phyloP scores from a whole-genome alignment of 1,139 yeast genomes.

The Zygoascus hellenicus region DNA sequence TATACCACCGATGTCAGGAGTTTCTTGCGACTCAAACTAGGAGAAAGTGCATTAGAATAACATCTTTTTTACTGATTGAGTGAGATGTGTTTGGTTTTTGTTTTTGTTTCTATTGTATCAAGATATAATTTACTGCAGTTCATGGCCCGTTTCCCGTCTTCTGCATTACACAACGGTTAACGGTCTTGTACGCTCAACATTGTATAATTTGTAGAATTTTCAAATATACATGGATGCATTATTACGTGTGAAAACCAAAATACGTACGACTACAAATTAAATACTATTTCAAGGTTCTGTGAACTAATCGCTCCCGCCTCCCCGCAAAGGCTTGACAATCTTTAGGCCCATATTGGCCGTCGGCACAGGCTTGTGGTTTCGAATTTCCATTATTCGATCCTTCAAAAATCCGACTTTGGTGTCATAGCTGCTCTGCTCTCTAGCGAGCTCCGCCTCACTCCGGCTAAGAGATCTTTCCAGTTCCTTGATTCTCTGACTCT shows the following conservation, averaged over 20 bases:
- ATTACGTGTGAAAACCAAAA: background rate
- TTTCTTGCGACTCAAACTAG: conserved; percentile 67
- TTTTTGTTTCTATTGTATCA: too few species aligned
- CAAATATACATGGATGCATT: background rate
- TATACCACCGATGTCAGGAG: conserved; percentile 83
- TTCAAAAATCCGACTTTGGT: conserved; percentile 42
- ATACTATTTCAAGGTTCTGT: background rate
- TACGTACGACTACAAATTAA: background rate
- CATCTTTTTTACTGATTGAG: background rate
- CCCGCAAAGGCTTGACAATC: conserved; percentile 63
- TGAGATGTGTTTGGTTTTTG: background rate
- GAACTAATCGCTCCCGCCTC: conserved; percentile 35
- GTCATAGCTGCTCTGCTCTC: conserved; percentile 52
- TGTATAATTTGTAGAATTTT: background rate
- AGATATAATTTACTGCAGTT: too few species aligned
- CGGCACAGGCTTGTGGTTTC: conserved; percentile 14
- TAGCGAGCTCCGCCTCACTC: conserved; percentile 45
- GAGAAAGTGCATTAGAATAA: conserved; percentile 56
- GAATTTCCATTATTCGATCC: conserved; percentile 36
- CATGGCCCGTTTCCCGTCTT: too few species aligned
- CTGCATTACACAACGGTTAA: background rate
- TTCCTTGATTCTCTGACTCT: conserved; percentile 54
- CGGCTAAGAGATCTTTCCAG: conserved; percentile 49
- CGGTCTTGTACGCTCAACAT: too few species aligned
- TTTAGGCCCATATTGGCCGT: conserved; percentile 23